A percentile compares a stretch with the other conserved stretches of the same genome.
Conservation (phyloP, 2,329 filamentous ascomycete genomes). For the Fusarium proliferatum region DNA sequence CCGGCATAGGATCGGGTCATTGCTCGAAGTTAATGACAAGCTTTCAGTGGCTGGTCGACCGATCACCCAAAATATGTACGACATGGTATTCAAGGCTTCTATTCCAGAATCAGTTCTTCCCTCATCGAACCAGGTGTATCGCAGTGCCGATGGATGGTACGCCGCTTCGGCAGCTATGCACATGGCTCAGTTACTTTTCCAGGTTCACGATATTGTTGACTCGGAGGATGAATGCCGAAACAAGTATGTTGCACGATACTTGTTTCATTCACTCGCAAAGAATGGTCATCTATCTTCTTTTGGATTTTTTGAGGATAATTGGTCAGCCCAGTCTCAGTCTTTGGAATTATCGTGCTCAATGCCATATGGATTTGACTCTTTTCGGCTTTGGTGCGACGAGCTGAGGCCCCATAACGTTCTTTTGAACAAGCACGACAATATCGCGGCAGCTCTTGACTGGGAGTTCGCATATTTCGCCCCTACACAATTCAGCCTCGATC, state of each 20-base stretch:
- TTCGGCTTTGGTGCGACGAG: constrained; percentile 50
- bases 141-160: constrained; percentile 52
- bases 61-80: constrained; percentile 56
- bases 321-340: constrained; percentile 43
- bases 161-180: constrained; percentile 54
- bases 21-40: constrained; percentile 41
- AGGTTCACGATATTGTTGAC: constrained; percentile 53
- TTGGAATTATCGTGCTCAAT: neutral
- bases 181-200: constrained; percentile 53
- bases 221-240: constrained; percentile 54
- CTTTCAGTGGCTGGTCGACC: constrained; percentile 49
- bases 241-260: constrained; percentile 56
- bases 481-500: neutral
- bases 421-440: neutral
- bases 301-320: constrained; percentile 46
- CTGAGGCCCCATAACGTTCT: constrained; percentile 34
- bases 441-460: neutral
- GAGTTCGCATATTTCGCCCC: neutral
- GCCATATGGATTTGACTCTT: constrained; percentile 1
- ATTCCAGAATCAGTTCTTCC: neutral
- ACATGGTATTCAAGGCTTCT: constrained; percentile 45
- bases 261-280: constrained; percentile 52
- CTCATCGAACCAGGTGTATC: constrained; percentile 29
- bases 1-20: constrained; percentile 53
- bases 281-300: constrained; percentile 43